Percentiles rank a stretch among this genome's conserved stretches.
phyloP scores from a whole-genome alignment of 2,329 filamentous ascomycete genomes.

The Aspergillus candidus region DNA sequence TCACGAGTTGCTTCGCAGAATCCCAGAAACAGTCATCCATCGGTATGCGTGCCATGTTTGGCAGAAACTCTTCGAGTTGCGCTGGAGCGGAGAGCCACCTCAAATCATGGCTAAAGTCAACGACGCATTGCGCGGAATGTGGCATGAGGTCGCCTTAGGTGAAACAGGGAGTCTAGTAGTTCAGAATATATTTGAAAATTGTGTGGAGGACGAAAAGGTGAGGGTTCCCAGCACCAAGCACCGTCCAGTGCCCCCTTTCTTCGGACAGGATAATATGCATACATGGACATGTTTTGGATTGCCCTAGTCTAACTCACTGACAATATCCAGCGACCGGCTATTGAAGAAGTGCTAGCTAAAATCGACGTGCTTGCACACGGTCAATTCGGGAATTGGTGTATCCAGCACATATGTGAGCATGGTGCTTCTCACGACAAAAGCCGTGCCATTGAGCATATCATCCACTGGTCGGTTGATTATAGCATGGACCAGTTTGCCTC shows the following conservation, averaged over 20 bases:
- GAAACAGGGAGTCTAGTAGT: constrained; percentile 97
- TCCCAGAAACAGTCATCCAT: constrained; percentile 96
- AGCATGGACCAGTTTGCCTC: constrained; percentile 99
- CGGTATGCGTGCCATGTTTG: constrained; percentile 98
- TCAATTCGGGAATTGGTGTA: constrained; percentile 99
- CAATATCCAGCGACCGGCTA: constrained; percentile 74
- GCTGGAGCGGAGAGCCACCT: constrained; percentile 89
- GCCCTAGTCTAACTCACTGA: constrained; percentile 1
- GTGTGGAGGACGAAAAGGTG: constrained; percentile 96
- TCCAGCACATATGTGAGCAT: constrained; percentile 98
- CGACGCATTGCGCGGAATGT: constrained; percentile 89
- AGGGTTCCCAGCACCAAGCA: constrained; percentile 16
- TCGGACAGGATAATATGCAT: background rate
- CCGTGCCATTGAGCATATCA: constrained; percentile 90
- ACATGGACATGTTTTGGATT: background rate
- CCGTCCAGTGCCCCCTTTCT: background rate
- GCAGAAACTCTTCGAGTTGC: constrained; percentile 98
- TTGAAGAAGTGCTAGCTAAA: constrained; percentile 90
- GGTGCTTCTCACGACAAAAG: constrained; percentile 85
- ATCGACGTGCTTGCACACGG: constrained; percentile 96
- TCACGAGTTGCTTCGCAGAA: constrained; percentile 89
- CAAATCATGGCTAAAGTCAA: constrained; percentile 99
- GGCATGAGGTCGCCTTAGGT: constrained; percentile 94
- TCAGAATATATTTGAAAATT: constrained; percentile 99
- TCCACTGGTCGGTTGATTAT: constrained; percentile 88